Evolutionary conservation across 1,284 basidiomycete species (phyloP).

Genomic region (Ceratobasidium sp.): DNA sequence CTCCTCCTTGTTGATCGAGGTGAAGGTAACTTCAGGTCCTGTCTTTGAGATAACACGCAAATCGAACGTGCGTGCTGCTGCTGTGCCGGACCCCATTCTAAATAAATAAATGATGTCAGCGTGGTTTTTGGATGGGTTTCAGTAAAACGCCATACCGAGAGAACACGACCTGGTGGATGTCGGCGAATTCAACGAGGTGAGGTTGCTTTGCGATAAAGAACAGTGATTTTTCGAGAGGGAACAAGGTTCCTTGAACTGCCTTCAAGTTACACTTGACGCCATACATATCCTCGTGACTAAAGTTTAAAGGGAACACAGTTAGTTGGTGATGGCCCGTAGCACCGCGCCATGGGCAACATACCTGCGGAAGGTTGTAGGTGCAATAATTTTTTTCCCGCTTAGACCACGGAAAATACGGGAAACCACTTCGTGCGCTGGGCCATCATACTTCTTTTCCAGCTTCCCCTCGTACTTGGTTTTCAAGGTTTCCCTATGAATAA

Average conservation of each 20-base stretch:
- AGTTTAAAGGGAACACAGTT: neutral
- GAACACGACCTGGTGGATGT: slow-evolving; percentile 93
- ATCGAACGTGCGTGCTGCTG: slow-evolving; percentile 94
- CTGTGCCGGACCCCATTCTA: slow-evolving; percentile 84
- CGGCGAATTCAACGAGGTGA: slow-evolving; percentile 88
- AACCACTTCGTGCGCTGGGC: slow-evolving; percentile 94
- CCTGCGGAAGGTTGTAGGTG: slow-evolving; percentile 84
- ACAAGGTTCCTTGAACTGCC: slow-evolving; percentile 96
- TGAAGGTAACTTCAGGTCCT: slow-evolving; percentile 88
- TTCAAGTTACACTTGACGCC: slow-evolving; percentile 98
- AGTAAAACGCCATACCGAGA: slow-evolving; percentile 66
- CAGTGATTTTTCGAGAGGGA: slow-evolving; percentile 97
- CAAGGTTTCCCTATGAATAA: slow-evolving; percentile 59
- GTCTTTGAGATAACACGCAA: slow-evolving; percentile 86
- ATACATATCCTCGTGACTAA: slow-evolving; percentile 77
- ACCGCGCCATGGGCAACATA: too few species aligned
- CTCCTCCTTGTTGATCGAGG: slow-evolving; percentile 95
- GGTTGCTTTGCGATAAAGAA: slow-evolving; percentile 99
- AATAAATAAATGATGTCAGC: slow-evolving; percentile 22
- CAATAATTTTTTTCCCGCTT: slow-evolving; percentile 90
- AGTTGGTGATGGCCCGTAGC: too few species aligned
- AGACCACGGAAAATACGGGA: slow-evolving; percentile 94
- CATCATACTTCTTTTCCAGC: slow-evolving; percentile 91
- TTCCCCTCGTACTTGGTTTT: slow-evolving; percentile 74
- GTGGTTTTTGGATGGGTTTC: neutral